A percentile compares a stretch with the other conserved stretches of the same genome.
Conservation (phyloP, 2,329 filamentous ascomycete genomes). For the Orbilia oligospora region DNA sequence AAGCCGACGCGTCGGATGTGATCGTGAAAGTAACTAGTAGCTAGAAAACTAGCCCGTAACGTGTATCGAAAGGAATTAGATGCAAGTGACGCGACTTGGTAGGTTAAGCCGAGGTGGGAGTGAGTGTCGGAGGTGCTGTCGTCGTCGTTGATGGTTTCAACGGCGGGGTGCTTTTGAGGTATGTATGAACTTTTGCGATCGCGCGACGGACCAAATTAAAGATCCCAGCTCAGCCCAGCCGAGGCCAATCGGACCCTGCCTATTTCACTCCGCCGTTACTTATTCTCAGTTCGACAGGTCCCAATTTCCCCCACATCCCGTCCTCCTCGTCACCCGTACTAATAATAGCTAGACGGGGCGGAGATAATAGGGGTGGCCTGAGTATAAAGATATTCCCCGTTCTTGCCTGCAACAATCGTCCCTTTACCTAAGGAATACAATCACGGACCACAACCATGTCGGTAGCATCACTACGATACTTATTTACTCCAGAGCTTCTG, state of each 20-base stretch:
- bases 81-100: conserved; percentile 25
- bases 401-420: conserved; percentile 15
- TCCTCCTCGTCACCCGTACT: conserved; percentile 46
- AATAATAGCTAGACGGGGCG: conserved; percentile 44
- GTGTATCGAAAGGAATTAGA: background rate
- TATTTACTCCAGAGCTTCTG: conserved; percentile 58
- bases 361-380: conserved; percentile 49
- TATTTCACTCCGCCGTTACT: conserved; percentile 24
- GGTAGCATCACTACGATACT: conserved; percentile 48
- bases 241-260: conserved; percentile 57
- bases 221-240: conserved; percentile 36
- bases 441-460: conserved; percentile 49
- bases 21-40: background rate
- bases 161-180: conserved; percentile 16
- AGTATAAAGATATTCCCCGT: conserved; percentile 7
- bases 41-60: background rate
- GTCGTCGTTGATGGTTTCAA: conserved; percentile 14
- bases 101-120: background rate
- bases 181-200: conserved; percentile 53
- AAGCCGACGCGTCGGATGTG: conserved; percentile 50
- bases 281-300: conserved; percentile 31
- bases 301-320: conserved; percentile 50
- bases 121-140: conserved; percentile 9
- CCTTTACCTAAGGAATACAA: conserved; percentile 7
- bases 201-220: conserved; percentile 49